A percentile compares a stretch with the other conserved stretches of the same genome.
These are phyloP conservation scores for Neospora caninum DNA, from an alignment of 169 alveolate species.

Conservation along the genomic window DNA sequence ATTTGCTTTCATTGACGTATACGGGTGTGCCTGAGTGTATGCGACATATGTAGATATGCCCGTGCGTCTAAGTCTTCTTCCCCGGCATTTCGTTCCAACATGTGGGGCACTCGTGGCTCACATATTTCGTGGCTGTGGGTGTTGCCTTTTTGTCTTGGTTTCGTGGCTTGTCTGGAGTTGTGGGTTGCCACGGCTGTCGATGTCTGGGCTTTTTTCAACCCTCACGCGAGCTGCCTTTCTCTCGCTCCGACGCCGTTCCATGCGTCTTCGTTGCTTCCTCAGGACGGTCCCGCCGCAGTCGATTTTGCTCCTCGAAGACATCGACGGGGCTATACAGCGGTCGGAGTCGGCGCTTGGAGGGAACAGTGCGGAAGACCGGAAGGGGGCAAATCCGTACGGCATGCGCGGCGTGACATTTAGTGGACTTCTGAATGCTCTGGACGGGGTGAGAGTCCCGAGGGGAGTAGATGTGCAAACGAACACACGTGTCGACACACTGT, in stretches of 20 bases:
- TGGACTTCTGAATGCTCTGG: slow-evolving; percentile 87
- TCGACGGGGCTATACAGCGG: slow-evolving; percentile 65
- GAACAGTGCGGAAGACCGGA: neutral
- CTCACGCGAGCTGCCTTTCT: neutral
- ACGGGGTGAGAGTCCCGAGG: slow-evolving; percentile 77
- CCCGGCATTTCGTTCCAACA: too few relatives aligned
- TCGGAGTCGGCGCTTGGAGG: neutral
- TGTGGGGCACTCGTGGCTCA: too few relatives aligned
- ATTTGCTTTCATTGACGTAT: neutral
- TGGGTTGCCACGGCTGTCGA: too few relatives aligned
- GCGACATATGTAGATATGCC: too few relatives aligned
- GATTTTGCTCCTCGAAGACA: slow-evolving; percentile 70
- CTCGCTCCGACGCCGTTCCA: neutral
- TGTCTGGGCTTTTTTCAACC: too few relatives aligned
- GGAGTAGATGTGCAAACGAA: neutral
- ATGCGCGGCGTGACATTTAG: slow-evolving; percentile 81
- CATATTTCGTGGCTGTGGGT: too few relatives aligned
- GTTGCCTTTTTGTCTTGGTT: too few relatives aligned
- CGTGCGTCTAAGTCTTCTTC: too few relatives aligned
- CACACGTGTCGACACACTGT: too few relatives aligned
- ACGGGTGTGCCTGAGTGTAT: too few relatives aligned
- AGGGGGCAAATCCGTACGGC: slow-evolving; percentile 47
- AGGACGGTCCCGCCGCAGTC: slow-evolving; percentile 69
- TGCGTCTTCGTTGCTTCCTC: neutral
- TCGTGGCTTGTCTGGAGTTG: too few relatives aligned